Conservation (phyloP, 495 filamentous ascomycete species). For the Penicillium odoratum region DNA sequence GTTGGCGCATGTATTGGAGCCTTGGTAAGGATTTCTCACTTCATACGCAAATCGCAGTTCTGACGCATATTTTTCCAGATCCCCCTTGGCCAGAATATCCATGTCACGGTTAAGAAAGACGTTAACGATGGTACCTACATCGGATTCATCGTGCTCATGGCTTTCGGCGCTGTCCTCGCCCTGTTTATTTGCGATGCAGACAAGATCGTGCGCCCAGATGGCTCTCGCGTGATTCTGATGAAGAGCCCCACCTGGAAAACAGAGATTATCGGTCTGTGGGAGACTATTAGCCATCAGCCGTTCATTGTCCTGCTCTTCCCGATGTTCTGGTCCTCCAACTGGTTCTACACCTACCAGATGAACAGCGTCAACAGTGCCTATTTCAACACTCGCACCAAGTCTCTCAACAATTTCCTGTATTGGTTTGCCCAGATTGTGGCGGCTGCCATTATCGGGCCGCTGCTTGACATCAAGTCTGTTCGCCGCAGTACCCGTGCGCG, state of each 20-base stretch:
- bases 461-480: constrained; percentile 42
- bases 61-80: constrained; percentile 17
- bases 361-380: constrained; percentile 50
- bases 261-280: constrained; percentile 43
- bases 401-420: constrained; percentile 51
- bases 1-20: constrained; percentile 51
- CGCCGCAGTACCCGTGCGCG: constrained; percentile 43
- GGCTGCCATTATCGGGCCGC: constrained; percentile 44
- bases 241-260: constrained; percentile 71
- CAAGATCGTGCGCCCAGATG: constrained; percentile 72
- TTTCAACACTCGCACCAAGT: constrained; percentile 48
- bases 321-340: constrained; percentile 66
- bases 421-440: constrained; percentile 56
- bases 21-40: constrained; percentile 29
- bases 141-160: constrained; percentile 51
- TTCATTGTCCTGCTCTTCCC: constrained; percentile 49
- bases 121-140: constrained; percentile 55
- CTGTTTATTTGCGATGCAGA: constrained; percentile 57
- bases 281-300: constrained; percentile 38
- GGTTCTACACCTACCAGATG: constrained; percentile 75
- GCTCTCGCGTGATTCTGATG: constrained; percentile 75
- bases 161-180: constrained; percentile 59
- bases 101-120: constrained; percentile 33
- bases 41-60: not conserved
- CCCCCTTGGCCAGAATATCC: constrained; percentile 48